Conservation (phyloP, 805 yeast species). For the Yarrowia porcina region DNA sequence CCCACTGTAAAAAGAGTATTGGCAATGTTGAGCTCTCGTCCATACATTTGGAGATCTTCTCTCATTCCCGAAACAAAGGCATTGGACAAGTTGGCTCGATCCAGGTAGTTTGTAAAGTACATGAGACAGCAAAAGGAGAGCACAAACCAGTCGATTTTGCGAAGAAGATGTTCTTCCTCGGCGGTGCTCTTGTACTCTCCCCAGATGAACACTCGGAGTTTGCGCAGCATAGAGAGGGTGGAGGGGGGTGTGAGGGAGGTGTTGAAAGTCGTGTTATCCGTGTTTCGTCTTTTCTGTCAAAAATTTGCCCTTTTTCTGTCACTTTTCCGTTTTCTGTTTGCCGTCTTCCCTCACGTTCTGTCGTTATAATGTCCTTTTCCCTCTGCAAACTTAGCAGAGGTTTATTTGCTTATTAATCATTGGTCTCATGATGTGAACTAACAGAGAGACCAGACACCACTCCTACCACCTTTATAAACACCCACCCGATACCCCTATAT, state of each 20-base stretch:
- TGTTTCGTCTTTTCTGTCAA: not conserved
- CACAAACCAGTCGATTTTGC: constrained; percentile 39
- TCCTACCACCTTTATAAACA: no score
- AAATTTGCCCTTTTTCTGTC: no score
- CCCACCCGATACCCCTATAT: no score
- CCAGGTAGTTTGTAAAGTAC: constrained; percentile 50
- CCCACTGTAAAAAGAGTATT: constrained; percentile 46
- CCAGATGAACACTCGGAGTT: constrained; percentile 5
- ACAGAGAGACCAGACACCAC: no score
- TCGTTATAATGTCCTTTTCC: no score
- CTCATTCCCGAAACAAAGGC: constrained; percentile 61
- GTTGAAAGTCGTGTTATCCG: no score
- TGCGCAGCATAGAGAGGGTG: no score
- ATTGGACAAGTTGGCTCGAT: constrained; percentile 47
- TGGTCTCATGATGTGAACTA: no score
- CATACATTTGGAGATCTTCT: constrained; percentile 44
- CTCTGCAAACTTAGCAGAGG: not conserved
- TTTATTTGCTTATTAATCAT: not conserved
- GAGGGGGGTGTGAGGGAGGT: no score
- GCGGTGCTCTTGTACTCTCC: constrained; percentile 23
- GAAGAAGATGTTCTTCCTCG: constrained; percentile 36
- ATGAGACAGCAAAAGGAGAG: constrained; percentile 40
- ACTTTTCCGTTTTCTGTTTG: no score
- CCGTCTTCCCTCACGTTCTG: no score
- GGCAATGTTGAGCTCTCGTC: constrained; percentile 48